Percentiles rank a stretch among this genome's conserved stretches.
Evolutionary conservation across 164 flowering plant genomes (phyloP).

Genomic region (Dillenia turbinata): DNA sequence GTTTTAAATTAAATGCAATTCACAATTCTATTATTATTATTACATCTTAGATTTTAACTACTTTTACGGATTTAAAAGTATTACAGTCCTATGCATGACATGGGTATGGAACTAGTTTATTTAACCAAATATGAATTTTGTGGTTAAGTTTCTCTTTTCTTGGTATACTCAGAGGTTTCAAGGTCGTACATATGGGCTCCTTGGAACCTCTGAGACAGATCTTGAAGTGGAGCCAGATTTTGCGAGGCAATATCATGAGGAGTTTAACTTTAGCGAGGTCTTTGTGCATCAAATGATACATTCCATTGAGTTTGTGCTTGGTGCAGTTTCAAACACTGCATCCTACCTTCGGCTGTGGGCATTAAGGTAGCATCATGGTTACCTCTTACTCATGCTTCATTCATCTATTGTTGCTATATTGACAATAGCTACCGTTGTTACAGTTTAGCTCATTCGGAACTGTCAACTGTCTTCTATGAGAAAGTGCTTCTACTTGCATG

Average conservation of each 20-base stretch:
- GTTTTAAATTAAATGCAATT: no score
- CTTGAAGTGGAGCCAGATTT: constrained; percentile 80
- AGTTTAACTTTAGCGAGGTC: constrained; percentile 84
- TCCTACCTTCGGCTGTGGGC: constrained; percentile 98
- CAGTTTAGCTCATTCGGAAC: constrained; percentile 96
- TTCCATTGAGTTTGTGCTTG: constrained; percentile 86
- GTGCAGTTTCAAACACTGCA: constrained; percentile 96
- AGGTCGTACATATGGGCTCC: constrained; percentile 87
- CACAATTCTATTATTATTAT: no score
- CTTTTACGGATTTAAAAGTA: no score
- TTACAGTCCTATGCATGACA: no score
- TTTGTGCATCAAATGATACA: constrained; percentile 98
- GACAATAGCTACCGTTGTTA: constrained; percentile 8
- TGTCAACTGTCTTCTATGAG: constrained; percentile 93
- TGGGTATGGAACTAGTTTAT: not conserved
- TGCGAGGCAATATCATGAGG: constrained; percentile 70
- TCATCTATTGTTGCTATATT: constrained; percentile 1
- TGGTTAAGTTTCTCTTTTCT: not conserved
- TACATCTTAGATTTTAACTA: no score
- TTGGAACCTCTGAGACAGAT: constrained; percentile 76
- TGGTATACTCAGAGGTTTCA: constrained; percentile 67
- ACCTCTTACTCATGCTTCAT: not conserved
- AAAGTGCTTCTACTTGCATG: constrained; percentile 83
- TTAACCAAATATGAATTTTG: not conserved
- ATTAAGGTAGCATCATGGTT: constrained; percentile 45